phyloP scores from a whole-genome alignment of 441 rosid genomes.

The Adansonia gregorii region DNA sequence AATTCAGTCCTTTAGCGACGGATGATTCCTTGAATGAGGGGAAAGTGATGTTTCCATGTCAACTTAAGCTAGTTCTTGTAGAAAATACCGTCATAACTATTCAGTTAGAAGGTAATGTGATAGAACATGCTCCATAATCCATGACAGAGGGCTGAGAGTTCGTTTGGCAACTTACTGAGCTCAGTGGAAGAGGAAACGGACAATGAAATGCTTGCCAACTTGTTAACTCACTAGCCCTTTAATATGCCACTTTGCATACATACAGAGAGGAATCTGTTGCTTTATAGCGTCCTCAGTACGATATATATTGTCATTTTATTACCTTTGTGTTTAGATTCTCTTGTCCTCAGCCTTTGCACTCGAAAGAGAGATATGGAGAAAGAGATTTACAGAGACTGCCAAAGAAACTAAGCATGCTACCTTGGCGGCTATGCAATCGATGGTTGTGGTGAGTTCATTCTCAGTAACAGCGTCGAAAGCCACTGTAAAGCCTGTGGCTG shows the following conservation, averaged over 20 bases:
- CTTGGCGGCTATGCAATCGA: slow-evolving; percentile 41
- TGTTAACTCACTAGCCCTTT: not conserved
- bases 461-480: slow-evolving; percentile 13
- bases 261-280: not conserved
- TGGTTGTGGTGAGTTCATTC: slow-evolving; percentile 42
- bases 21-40: too few relatives aligned
- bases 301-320: not conserved
- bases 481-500: slow-evolving; percentile 44
- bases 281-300: not conserved
- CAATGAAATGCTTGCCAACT: slow-evolving; percentile 5
- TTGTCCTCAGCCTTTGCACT: not conserved
- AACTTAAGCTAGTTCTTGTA: too few relatives aligned
- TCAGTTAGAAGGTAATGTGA: too few relatives aligned
- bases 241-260: slow-evolving; percentile 8
- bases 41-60: too few relatives aligned
- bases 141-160: too few relatives aligned
- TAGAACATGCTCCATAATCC: too few relatives aligned
- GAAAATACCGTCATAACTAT: too few relatives aligned
- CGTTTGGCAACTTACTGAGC: not conserved
- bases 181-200: not conserved
- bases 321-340: not conserved
- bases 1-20: too few relatives aligned
- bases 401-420: slow-evolving; percentile 46
- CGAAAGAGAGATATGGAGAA: not conserved
- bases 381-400: slow-evolving; percentile 36